Evolutionary conservation across 148 eudicot genomes (phyloP).

Genomic region (Pouteria glomerata): DNA sequence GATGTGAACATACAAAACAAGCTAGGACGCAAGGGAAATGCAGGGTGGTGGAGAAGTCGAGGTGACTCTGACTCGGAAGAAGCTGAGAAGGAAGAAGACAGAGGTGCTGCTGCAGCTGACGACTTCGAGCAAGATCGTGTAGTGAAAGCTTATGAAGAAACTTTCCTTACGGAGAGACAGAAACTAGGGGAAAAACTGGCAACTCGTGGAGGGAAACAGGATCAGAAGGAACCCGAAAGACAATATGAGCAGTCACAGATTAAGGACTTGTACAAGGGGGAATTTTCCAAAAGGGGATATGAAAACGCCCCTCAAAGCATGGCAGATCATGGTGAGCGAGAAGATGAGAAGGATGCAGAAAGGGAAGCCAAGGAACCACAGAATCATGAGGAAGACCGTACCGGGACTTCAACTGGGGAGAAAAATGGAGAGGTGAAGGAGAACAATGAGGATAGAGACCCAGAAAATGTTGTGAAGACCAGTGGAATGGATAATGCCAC

Average conservation of each 20-base stretch:
- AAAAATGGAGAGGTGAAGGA: neutral
- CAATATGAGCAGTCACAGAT: neutral
- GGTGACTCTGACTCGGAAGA: no score
- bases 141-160: neutral
- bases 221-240: neutral
- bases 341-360: no score
- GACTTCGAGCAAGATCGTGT: neutral
- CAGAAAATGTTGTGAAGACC: neutral
- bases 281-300: neutral
- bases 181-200: neutral
- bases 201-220: neutral
- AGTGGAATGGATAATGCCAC: neutral
- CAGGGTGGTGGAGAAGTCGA: neutral
- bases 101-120: neutral
- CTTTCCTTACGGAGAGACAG: neutral
- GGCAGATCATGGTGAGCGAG: no score
- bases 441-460: neutral
- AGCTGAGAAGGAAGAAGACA: neutral
- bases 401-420: no score
- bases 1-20: neutral
- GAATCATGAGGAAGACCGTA: no score
- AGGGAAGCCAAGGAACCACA: no score
- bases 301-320: no score
- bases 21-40: conserved; percentile 14
- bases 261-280: neutral